Evolutionary conservation across 2,329 filamentous ascomycete genomes (phyloP).

Genomic region (Verticillium zaregamsianum): DNA sequence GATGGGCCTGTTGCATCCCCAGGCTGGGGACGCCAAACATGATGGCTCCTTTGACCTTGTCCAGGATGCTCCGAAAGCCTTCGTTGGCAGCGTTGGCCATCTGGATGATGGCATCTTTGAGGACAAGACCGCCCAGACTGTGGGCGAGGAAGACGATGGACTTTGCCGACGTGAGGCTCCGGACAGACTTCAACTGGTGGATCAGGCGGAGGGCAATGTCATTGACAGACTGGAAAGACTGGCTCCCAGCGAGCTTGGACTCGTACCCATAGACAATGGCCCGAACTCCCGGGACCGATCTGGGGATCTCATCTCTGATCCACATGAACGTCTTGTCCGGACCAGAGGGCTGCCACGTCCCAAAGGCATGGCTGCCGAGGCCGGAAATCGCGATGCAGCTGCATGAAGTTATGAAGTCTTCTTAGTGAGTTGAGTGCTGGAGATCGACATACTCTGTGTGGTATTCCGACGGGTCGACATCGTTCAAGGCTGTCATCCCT

Average conservation of each 20-base stretch:
- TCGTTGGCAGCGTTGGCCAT: background rate
- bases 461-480: background rate
- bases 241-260: background rate
- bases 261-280: background rate
- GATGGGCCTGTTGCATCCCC: background rate
- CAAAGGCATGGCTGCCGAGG: background rate
- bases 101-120: background rate
- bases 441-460: background rate
- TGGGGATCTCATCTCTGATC: background rate
- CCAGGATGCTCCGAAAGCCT: background rate
- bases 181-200: background rate
- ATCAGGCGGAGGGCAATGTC: background rate
- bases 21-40: background rate
- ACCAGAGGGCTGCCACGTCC: background rate
- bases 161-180: background rate
- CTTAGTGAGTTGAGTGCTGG: background rate
- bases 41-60: background rate
- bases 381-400: background rate
- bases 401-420: background rate
- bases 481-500: background rate
- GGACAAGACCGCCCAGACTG: background rate
- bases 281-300: background rate
- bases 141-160: background rate
- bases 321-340: background rate
- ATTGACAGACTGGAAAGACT: background rate